Conservation (phyloP, 2,329 filamentous ascomycete genomes). For the Claviceps sp. region DNA sequence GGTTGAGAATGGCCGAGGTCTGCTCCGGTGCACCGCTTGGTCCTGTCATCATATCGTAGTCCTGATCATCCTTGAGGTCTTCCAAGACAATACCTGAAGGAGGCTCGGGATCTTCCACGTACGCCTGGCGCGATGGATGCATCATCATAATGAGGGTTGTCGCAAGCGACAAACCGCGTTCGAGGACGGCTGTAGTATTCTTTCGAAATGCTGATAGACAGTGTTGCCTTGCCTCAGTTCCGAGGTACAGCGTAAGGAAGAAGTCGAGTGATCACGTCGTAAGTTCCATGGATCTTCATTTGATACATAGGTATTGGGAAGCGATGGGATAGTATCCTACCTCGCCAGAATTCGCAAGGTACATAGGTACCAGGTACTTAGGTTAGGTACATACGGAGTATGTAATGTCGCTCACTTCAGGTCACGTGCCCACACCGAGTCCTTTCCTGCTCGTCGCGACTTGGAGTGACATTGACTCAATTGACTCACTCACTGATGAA, state of each 20-base stretch:
- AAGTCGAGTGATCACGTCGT: neutral
- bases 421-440: too few species aligned
- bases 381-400: too few species aligned
- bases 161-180: neutral
- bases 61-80: constrained; percentile 52
- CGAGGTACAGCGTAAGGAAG: neutral
- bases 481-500: too few species aligned
- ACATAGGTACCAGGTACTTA: too few species aligned
- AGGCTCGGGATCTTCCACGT: constrained; percentile 70
- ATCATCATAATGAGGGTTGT: constrained; percentile 46
- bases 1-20: constrained; percentile 70
- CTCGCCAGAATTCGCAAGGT: too few species aligned
- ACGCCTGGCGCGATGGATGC: constrained; percentile 84
- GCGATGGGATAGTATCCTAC: too few species aligned
- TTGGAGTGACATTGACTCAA: too few species aligned
- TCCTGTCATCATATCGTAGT: constrained; percentile 65
- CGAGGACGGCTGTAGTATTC: neutral
- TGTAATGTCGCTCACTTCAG: too few species aligned
- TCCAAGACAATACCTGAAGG: constrained; percentile 37
- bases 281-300: neutral
- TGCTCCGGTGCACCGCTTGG: constrained; percentile 64
- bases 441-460: too few species aligned
- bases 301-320: neutral
- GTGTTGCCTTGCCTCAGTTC: neutral
- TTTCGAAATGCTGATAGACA: neutral